A percentile compares a stretch with the other conserved stretches of the same genome.
These are phyloP conservation scores for Clitopilus passeckerianus DNA, from an alignment of 768 basidiomycete genomes.

Conservation along the genomic window DNA sequence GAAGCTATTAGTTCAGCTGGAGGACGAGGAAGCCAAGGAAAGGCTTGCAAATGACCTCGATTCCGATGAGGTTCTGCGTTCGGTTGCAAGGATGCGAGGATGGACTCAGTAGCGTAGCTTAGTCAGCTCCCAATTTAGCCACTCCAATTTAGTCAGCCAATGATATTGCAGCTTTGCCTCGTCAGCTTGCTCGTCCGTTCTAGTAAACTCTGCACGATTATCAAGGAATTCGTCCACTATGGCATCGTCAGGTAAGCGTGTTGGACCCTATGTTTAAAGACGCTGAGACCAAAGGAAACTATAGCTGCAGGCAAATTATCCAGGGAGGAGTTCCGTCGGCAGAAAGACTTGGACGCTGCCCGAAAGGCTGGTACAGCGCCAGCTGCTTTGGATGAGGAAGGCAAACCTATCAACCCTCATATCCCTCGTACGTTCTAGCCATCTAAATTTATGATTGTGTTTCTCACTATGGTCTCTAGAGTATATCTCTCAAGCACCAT, in stretches of 20 bases:
- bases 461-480: constrained; percentile 39
- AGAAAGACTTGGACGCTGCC: constrained; percentile 97
- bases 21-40: constrained; percentile 42
- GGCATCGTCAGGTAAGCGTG: neutral
- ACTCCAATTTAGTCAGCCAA: constrained; percentile 33
- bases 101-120: constrained; percentile 8
- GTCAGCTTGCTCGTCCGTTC: neutral
- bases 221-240: neutral
- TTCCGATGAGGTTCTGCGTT: constrained; percentile 27
- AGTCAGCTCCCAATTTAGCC: constrained; percentile 22
- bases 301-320: constrained; percentile 78
- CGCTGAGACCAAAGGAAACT: neutral
- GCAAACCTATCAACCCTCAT: constrained; percentile 95
- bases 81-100: constrained; percentile 25
- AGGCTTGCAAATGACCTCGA: constrained; percentile 20
- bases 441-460: constrained; percentile 2
- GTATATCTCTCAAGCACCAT: constrained; percentile 98
- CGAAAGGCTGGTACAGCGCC: constrained; percentile 98
- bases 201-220: neutral
- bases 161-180: neutral
- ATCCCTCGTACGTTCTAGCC: constrained; percentile 78
- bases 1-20: constrained; percentile 65
- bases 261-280: neutral
- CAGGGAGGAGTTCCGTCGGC: constrained; percentile 88
- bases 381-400: constrained; percentile 92